These are phyloP conservation scores for Vanderwaltozyma verrucispora DNA, from an alignment of 805 yeast genomes.

Conservation along the genomic window DNA sequence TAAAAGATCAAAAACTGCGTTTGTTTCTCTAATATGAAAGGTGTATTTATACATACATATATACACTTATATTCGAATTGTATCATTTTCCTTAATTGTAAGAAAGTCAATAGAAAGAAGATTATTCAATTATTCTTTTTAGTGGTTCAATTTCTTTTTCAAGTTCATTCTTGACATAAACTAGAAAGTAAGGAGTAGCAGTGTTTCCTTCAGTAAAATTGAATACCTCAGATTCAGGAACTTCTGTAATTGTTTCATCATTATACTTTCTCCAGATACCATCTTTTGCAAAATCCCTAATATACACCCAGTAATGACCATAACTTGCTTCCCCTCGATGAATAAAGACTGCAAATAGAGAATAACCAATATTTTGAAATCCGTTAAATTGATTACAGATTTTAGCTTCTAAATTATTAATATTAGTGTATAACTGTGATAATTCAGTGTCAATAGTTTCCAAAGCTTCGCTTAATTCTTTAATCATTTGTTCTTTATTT, in stretches of 20 bases:
- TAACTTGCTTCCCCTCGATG: slow-evolving; percentile 94
- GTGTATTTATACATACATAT: no score
- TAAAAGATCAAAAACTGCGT: no score
- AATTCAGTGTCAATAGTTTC: slow-evolving; percentile 38
- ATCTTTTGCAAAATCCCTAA: slow-evolving; percentile 57
- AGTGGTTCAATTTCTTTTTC: slow-evolving; percentile 53
- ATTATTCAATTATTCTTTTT: slow-evolving; percentile 36
- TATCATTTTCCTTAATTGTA: no score
- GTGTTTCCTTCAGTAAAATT: slow-evolving; percentile 59
- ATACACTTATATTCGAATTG: no score
- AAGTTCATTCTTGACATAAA: slow-evolving; percentile 61
- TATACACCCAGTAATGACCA: slow-evolving; percentile 97
- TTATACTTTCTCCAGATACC: slow-evolving; percentile 76
- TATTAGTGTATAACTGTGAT: slow-evolving; percentile 31
- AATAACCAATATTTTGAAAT: slow-evolving; percentile 59
- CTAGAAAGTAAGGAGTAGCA: slow-evolving; percentile 91
- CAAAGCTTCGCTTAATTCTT: slow-evolving; percentile 36
- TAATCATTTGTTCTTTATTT: slow-evolving; percentile 9
- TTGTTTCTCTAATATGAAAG: no score
- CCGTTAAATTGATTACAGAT: slow-evolving; percentile 53
- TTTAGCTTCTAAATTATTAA: slow-evolving; percentile 36
- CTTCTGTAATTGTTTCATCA: slow-evolving; percentile 90
- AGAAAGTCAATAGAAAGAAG: no score
- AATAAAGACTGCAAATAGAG: slow-evolving; percentile 83
- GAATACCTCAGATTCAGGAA: slow-evolving; percentile 50